Base-by-base conservation (phyloP, 768 basidiomycete species). In the Trametes villosa region DNA sequence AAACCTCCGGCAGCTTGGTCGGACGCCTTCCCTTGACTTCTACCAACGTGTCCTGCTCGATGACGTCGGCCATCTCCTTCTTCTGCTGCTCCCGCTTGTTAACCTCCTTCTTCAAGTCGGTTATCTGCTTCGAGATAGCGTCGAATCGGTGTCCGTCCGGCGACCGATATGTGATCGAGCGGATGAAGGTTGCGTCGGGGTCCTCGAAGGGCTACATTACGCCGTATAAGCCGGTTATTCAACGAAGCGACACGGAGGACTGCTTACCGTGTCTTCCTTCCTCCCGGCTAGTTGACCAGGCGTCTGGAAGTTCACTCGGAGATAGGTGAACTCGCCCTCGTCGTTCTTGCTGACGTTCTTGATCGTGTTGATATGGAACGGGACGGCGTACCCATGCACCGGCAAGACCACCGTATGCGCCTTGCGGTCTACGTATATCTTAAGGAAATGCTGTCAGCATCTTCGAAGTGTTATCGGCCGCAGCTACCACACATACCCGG, bases 261-360 rank as follows among this genome's bases (percentile, higher is more conserved):
- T 63, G 93, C 74, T 96, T 62, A 95, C 94, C 62, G 94, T 98
- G 65, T 98, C 97, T 72, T 99, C 97, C 77, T 99, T 98, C 79
- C 96, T 98, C 27, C 97, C 96, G 0, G 94, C 91, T 26, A 98
- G 86, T 70, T 98, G 95, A 49, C 97, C 97, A 12, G 97, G 97
- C 0, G 96, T 97, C 74, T 98, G 95, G 78, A 98, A 98, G 76
- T 98, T 98, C 74, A 99, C 94, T 2, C 97, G 86, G 54, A 99
- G 82, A 68, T 92, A 94, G 0, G 95, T 96, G 72, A 88, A 92
- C 51, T 98, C 94, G 6, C 92, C 93, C 75, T 98, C 97, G 64
- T 99, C 96, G 64, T 86, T 97, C 78, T 98, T 98, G 79, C 91
- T 95, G 30, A 90, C 92, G 71, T 96, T 98, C 78, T 99, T 98